Conservation (phyloP, 1,139 yeast genomes). For the Sugiyamaella grinbergsii region DNA sequence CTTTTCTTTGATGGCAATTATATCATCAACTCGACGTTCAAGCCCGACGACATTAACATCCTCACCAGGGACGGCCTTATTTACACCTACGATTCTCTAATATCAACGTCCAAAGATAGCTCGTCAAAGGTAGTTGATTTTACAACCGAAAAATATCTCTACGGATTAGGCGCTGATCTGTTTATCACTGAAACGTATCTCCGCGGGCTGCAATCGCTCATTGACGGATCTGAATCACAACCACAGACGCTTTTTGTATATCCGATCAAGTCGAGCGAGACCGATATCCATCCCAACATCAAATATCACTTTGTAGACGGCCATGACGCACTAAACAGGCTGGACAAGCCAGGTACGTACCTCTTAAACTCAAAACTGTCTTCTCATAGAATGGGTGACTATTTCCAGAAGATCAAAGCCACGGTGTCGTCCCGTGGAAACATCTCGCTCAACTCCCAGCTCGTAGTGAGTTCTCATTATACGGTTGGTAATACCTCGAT, state of each 20-base stretch:
- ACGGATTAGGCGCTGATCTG: constrained; percentile 66
- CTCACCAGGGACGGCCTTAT: constrained; percentile 62
- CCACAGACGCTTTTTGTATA: constrained; percentile 64
- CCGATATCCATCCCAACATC: constrained; percentile 42
- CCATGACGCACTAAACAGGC: constrained; percentile 43
- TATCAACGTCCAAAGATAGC: constrained; percentile 44
- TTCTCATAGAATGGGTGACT: constrained; percentile 49
- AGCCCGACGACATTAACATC: constrained; percentile 48
- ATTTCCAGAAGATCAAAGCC: constrained; percentile 36
- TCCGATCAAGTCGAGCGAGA: constrained; percentile 33
- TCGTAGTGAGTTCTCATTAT: constrained; percentile 49
- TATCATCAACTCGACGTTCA: constrained; percentile 31
- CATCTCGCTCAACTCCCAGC: constrained; percentile 51
- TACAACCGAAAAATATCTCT: constrained; percentile 71
- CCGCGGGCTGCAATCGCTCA: constrained; percentile 57
- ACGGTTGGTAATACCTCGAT: constrained; percentile 60
- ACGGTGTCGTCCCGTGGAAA: constrained; percentile 38
- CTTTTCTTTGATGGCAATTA: constrained; percentile 28
- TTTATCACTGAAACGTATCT: constrained; percentile 72
- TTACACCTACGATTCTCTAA: constrained; percentile 54
- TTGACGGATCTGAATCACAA: constrained; percentile 52
- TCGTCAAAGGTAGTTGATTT: constrained; percentile 42
- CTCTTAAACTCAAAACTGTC: constrained; percentile 40
- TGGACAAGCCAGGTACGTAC: constrained; percentile 16
- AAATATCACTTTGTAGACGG: constrained; percentile 71